A percentile compares a stretch with the other conserved stretches of the same genome.
Evolutionary conservation across 1,139 yeast species (phyloP).

Genomic region (Debaryomyces subglobosus): DNA sequence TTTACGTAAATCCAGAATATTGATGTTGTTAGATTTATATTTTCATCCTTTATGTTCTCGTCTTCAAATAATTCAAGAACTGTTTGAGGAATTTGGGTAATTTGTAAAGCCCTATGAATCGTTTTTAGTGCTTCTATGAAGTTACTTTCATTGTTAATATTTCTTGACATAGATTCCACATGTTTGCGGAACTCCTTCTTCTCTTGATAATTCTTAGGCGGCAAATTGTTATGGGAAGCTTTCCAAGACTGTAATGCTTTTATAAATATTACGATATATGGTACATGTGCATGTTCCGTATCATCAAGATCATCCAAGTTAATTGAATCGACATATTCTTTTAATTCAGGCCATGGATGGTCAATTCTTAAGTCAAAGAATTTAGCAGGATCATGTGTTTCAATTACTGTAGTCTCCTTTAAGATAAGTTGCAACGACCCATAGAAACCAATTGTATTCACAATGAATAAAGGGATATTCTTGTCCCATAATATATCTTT

Average conservation of each 20-base stretch:
- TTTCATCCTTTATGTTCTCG: slow-evolving; percentile 18
- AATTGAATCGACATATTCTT: slow-evolving; percentile 51
- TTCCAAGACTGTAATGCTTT: slow-evolving; percentile 56
- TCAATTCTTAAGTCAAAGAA: slow-evolving; percentile 72
- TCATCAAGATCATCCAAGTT: slow-evolving; percentile 51
- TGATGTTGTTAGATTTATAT: slow-evolving; percentile 22
- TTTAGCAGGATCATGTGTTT: slow-evolving; percentile 71
- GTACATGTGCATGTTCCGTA: slow-evolving; percentile 67
- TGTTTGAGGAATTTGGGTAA: slow-evolving; percentile 42
- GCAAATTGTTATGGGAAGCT: slow-evolving; percentile 26
- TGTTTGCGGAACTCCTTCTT: slow-evolving; percentile 50
- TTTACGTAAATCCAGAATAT: slow-evolving; percentile 65
- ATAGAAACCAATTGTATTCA: slow-evolving; percentile 64
- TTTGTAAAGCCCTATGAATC: slow-evolving; percentile 53
- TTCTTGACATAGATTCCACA: slow-evolving; percentile 40
- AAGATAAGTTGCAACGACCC: slow-evolving; percentile 61
- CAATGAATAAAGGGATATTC: slow-evolving; percentile 56
- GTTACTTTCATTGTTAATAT: slow-evolving; percentile 54
- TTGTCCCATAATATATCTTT: slow-evolving; percentile 43
- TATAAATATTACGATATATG: slow-evolving; percentile 68
- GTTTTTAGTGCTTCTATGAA: slow-evolving; percentile 70
- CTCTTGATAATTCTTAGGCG: slow-evolving; percentile 52
- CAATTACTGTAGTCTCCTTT: slow-evolving; percentile 63
- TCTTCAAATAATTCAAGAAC: slow-evolving; percentile 36
- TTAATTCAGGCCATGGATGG: slow-evolving; percentile 76